A percentile compares a stretch with the other conserved stretches of the same genome.
Conservation (phyloP, 495 filamentous ascomycete genomes). For the Tuber magnatum region DNA sequence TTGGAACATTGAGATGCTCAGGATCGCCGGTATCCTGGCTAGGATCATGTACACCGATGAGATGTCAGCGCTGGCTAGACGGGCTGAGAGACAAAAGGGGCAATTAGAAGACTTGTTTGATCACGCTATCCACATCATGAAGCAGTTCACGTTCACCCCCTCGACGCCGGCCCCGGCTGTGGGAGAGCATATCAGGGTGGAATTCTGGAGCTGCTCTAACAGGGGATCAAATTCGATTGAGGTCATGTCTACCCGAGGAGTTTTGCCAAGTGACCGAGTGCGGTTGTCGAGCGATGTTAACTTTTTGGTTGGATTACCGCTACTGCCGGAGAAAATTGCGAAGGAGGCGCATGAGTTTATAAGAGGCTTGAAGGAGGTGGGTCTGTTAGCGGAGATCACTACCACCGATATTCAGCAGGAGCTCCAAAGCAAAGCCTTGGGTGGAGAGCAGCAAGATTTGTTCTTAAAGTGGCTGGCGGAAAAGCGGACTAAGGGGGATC, state of each 20-base stretch:
- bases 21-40: conserved; percentile 81
- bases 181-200: conserved; percentile 76
- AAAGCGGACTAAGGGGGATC: conserved; percentile 58
- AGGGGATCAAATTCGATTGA: conserved; percentile 61
- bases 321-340: conserved; percentile 68
- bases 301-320: conserved; percentile 86
- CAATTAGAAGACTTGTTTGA: conserved; percentile 62
- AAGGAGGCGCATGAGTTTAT: conserved; percentile 61
- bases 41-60: conserved; percentile 79
- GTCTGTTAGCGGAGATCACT: conserved; percentile 73
- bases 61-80: conserved; percentile 64
- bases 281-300: conserved; percentile 70
- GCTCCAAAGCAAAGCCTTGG: conserved; percentile 67
- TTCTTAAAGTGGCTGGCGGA: conserved; percentile 72
- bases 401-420: conserved; percentile 77
- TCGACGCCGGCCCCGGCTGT: conserved; percentile 80
- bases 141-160: conserved; percentile 75
- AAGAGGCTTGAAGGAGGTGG: conserved; percentile 66
- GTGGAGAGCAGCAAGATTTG: conserved; percentile 62
- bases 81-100: conserved; percentile 49
- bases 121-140: conserved; percentile 67
- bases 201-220: conserved; percentile 87
- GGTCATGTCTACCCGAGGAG: conserved; percentile 75
- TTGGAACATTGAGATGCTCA: conserved; percentile 95
- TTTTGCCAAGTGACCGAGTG: conserved; percentile 68